A percentile compares a stretch with the other conserved stretches of the same genome.
Conservation (phyloP, 106 monocot species). For the Dendrobium officinale region DNA sequence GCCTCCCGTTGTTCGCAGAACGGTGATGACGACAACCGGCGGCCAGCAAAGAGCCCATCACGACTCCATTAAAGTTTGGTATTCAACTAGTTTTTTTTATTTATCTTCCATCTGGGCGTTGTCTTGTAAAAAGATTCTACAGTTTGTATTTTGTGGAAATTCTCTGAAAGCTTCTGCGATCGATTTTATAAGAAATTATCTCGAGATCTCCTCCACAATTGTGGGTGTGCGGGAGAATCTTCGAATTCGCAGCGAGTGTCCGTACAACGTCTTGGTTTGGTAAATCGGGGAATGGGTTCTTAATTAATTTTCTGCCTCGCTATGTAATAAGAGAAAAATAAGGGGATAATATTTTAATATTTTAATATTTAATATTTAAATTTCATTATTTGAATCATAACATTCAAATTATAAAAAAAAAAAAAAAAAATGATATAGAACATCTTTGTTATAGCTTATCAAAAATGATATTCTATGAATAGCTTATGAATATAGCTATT, state of each 20-base stretch:
- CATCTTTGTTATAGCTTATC: too few species aligned
- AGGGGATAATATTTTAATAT: too few species aligned
- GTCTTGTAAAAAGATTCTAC: background rate
- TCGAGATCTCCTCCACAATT: too few species aligned
- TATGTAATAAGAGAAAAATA: too few species aligned
- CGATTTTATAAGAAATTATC: background rate
- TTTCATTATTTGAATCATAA: too few species aligned
- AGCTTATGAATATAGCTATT: too few species aligned
- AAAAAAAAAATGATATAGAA: too few species aligned
- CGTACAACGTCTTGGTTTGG: background rate
- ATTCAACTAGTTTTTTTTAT: background rate
- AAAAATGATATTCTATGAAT: too few species aligned
- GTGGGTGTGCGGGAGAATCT: constrained; percentile 5
- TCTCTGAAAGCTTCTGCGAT: background rate
- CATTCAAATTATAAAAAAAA: too few species aligned
- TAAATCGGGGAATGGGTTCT: background rate
- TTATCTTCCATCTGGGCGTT: background rate
- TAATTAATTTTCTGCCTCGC: too few species aligned
- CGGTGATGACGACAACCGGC: background rate
- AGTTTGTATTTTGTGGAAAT: background rate
- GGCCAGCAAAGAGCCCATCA: background rate
- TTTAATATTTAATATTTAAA: too few species aligned
- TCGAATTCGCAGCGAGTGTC: background rate
- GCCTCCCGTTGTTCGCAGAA: background rate
- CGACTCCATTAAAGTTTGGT: background rate